These are phyloP conservation scores for Zymoseptoria crescenta DNA, from an alignment of 2,329 filamentous ascomycete genomes.

Conservation along the genomic window DNA sequence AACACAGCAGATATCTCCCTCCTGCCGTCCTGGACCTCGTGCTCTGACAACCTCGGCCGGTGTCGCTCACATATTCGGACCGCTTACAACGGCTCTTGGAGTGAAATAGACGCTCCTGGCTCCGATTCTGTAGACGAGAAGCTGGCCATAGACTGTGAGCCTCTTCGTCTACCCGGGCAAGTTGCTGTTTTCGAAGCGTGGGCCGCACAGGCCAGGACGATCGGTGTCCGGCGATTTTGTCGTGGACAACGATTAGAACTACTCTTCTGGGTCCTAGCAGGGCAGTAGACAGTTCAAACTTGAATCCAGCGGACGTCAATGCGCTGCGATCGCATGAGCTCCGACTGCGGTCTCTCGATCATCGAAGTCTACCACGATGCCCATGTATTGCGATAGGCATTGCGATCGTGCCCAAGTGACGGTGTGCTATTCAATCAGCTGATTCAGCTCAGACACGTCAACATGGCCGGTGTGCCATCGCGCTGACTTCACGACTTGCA, in stretches of 20 bases:
- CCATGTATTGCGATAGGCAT: background rate
- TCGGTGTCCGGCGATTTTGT: background rate
- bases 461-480: background rate
- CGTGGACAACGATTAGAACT: background rate
- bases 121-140: background rate
- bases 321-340: background rate
- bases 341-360: background rate
- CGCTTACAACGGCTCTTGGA: background rate
- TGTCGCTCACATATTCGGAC: background rate
- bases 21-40: background rate
- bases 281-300: background rate
- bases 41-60: background rate
- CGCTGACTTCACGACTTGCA: background rate
- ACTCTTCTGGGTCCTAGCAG: background rate
- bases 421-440: background rate
- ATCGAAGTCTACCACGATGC: background rate
- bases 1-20: background rate
- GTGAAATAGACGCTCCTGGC: background rate
- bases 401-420: background rate
- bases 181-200: background rate
- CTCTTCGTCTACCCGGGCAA: background rate
- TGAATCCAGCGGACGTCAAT: background rate
- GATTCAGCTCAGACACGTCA: background rate
- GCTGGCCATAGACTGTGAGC: background rate
- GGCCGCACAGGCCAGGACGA: background rate